These are phyloP conservation scores for Yamadazyma atlantica DNA, from an alignment of 1,139 yeast genomes.

Conservation along the genomic window DNA sequence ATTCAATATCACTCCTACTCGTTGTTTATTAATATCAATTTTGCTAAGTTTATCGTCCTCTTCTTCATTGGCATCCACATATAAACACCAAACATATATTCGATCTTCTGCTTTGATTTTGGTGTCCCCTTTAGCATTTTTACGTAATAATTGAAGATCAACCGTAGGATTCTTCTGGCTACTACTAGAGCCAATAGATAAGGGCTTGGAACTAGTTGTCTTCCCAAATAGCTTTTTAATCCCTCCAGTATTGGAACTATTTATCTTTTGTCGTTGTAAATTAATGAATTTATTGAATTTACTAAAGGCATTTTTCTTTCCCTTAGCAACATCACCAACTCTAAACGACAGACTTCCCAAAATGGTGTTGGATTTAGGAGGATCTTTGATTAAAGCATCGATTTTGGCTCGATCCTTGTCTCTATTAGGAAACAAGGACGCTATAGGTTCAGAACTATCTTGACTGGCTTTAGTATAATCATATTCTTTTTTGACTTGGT, in stretches of 20 bases:
- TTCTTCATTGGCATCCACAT: constrained; percentile 37
- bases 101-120: constrained; percentile 56
- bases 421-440: constrained; percentile 59
- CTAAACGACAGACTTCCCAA: constrained; percentile 23
- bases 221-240: constrained; percentile 19
- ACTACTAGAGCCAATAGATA: background rate
- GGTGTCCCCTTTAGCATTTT: constrained; percentile 67
- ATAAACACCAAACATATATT: constrained; percentile 59
- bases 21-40: constrained; percentile 28
- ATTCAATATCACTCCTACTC: constrained; percentile 51
- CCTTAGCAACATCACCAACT: constrained; percentile 30
- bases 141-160: constrained; percentile 38
- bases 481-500: constrained; percentile 10
- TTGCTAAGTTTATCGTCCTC: constrained; percentile 24
- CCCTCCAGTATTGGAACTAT: constrained; percentile 8
- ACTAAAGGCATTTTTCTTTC: constrained; percentile 37
- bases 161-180: constrained; percentile 17
- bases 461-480: constrained; percentile 10
- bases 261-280: constrained; percentile 23
- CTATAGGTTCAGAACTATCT: constrained; percentile 26
- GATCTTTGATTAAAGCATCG: constrained; percentile 28
- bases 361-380: constrained; percentile 28
- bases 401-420: constrained; percentile 37
- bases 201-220: constrained; percentile 1
- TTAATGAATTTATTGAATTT: constrained; percentile 48